A percentile compares a stretch with the other conserved stretches of the same genome.
Evolutionary conservation across 345 rosid species (phyloP).

Genomic region (Murraya koenigii): DNA sequence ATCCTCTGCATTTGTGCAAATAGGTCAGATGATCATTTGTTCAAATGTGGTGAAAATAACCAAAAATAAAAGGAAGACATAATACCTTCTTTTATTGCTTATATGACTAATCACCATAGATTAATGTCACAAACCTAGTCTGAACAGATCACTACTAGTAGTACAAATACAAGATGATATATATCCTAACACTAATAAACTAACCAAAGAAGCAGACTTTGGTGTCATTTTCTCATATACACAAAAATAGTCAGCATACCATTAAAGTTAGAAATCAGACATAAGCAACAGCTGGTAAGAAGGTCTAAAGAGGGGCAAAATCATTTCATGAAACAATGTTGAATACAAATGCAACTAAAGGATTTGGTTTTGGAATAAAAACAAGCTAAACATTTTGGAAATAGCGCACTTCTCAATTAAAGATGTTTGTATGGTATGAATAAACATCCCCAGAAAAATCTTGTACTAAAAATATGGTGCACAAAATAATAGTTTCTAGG

Average conservation of each 20-base stretch:
- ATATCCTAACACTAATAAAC: no score
- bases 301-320: not conserved
- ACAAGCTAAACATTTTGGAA: not conserved
- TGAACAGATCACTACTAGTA: no score
- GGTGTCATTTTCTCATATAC: no score
- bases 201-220: no score
- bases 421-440: not conserved
- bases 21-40: not conserved
- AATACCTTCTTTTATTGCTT: no score
- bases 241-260: not conserved
- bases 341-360: not conserved
- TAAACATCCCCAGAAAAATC: not conserved
- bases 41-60: no score
- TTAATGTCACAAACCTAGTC: no score
- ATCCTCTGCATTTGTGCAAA: slow-evolving; percentile 25
- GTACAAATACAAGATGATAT: no score
- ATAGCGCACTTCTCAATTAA: not conserved
- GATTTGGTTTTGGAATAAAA: not conserved
- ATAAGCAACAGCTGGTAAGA: not conserved
- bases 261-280: not conserved
- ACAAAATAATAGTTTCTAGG: no score
- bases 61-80: no score
- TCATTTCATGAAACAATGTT: no score
- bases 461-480: not conserved
- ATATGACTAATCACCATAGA: no score